Base-by-base conservation (phyloP, 2,329 filamentous ascomycete species). In the Cryoendolithus antarcticus region DNA sequence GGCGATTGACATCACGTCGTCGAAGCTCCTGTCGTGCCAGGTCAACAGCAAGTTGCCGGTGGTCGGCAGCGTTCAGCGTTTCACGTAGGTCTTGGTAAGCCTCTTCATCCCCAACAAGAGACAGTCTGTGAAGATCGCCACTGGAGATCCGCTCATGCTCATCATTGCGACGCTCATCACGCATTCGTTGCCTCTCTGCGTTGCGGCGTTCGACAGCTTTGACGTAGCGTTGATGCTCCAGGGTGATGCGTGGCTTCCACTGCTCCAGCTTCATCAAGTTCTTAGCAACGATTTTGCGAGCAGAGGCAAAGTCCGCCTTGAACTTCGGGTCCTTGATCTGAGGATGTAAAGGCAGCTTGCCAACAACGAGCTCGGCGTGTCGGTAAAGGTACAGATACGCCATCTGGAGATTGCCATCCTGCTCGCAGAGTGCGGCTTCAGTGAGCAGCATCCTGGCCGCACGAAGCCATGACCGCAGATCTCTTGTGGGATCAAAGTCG, bases 321-420 rank as follows among this genome's bases (percentile, higher is more conserved):
- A 72, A 71, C 29, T 80, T 75, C 7, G 75, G 70, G 6, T 76
- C 71, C 49, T 74, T 80, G 34, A 75, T 75, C 40, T 91, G 77
- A 1, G 89, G 86, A 51, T 96, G 91, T 1, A 66, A 71, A 0
- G 75, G 71, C 6, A 98, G 69, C 39, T 81, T 72, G 5, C 85
- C 74, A 21, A 94, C 66, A 15, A 94, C 75, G n/a, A 98, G 76
- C 38, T 80, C 72, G 7, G 86, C 86, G 62, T 93, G 86, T 50
- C 91, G 79, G 57, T 91, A 85, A n/a, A 93, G 74, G 43, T 96
- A 77, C 39, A 95, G 73, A 60, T 93, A 98, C 4, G 89, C 84
- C 55, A 91, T 82, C 51, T 86, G 77, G 47, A 86, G 77, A 61
- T 95, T 88, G 53, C 81, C 80, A 61, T 96, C 89, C 32, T 74